Evolutionary conservation across 768 basidiomycete genomes (phyloP).

Genomic region (Dioszegia crocea): DNA sequence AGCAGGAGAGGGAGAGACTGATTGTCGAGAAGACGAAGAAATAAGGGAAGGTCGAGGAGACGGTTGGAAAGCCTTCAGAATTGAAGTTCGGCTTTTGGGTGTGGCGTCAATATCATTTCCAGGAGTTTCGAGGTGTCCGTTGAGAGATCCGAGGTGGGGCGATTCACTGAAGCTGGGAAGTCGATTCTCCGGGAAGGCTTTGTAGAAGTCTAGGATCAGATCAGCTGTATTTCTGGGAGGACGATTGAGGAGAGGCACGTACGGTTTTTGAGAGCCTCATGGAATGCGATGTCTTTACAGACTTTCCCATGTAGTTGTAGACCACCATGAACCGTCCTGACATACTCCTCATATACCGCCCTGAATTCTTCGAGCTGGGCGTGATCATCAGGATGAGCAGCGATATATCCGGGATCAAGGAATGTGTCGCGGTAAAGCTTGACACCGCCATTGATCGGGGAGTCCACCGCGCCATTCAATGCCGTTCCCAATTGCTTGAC

Average conservation of each 20-base stretch:
- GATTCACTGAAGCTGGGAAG: slow-evolving; percentile 16
- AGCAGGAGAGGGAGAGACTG: neutral
- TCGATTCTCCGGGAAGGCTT: slow-evolving; percentile 23
- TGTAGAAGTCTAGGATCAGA: slow-evolving; percentile 30
- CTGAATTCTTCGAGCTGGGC: neutral
- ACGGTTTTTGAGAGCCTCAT: slow-evolving; percentile 69
- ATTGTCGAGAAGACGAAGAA: slow-evolving; percentile 6
- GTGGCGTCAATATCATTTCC: neutral
- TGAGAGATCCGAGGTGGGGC: neutral
- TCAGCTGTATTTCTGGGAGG: neutral
- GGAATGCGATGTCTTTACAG: slow-evolving; percentile 90
- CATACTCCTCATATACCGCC: slow-evolving; percentile 57
- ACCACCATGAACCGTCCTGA: slow-evolving; percentile 75
- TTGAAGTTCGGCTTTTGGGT: neutral
- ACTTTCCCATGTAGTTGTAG: slow-evolving; percentile 75
- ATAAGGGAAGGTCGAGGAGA: slow-evolving; percentile 1
- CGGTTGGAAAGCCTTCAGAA: slow-evolving; percentile 4
- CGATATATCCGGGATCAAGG: neutral
- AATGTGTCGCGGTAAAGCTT: slow-evolving; percentile 62
- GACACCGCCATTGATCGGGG: slow-evolving; percentile 71
- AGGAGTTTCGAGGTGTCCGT: neutral
- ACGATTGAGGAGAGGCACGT: slow-evolving; percentile 9
- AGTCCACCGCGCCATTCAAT: slow-evolving; percentile 80
- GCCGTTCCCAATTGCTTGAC: slow-evolving; percentile 72
- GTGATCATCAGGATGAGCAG: neutral